Conservation (phyloP, 2,329 filamentous ascomycete species). For the Helminthosporium solani region DNA sequence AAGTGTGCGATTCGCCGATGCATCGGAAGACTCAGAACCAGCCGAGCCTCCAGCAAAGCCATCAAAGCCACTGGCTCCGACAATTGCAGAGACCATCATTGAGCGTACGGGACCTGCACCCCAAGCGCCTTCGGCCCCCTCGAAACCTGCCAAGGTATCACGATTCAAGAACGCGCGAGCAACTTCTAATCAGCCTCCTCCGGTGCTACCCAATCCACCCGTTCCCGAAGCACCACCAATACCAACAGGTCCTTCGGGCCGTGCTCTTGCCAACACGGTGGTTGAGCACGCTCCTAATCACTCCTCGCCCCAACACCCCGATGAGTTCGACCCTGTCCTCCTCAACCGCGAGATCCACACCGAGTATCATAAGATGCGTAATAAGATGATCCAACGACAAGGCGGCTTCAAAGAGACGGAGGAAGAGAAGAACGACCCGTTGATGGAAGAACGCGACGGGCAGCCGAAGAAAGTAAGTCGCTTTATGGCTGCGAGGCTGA, state of each 20-base stretch:
- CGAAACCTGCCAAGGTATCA: constrained; percentile 40
- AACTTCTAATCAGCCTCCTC: constrained; percentile 15
- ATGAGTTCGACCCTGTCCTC: constrained; percentile 66
- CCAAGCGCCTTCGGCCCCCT: constrained; percentile 12
- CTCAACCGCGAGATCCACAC: constrained; percentile 75
- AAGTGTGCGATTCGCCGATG: constrained; percentile 73
- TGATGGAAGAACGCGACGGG: constrained; percentile 66
- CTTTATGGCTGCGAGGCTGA: constrained; percentile 70
- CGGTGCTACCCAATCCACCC: constrained; percentile 25
- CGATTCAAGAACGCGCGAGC: constrained; percentile 44
- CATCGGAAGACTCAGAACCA: constrained; percentile 44
- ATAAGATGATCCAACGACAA: constrained; percentile 76
- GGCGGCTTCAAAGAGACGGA: constrained; percentile 74
- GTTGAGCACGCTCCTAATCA: constrained; percentile 51
- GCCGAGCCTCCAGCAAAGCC: constrained; percentile 38
- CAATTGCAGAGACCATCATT: constrained; percentile 38
- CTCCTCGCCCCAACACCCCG: constrained; percentile 42
- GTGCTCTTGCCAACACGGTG: constrained; percentile 60
- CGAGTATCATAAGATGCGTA: constrained; percentile 81
- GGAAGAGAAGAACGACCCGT: constrained; percentile 64
- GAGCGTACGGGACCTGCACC: constrained; percentile 28
- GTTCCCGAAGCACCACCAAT: constrained; percentile 29
- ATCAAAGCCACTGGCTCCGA: constrained; percentile 27
- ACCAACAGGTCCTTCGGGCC: constrained; percentile 45
- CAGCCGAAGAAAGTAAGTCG: constrained; percentile 64